These are phyloP conservation scores for Ustilago loliicola DNA, from an alignment of 1,284 basidiomycete genomes.

Conservation along the genomic window DNA sequence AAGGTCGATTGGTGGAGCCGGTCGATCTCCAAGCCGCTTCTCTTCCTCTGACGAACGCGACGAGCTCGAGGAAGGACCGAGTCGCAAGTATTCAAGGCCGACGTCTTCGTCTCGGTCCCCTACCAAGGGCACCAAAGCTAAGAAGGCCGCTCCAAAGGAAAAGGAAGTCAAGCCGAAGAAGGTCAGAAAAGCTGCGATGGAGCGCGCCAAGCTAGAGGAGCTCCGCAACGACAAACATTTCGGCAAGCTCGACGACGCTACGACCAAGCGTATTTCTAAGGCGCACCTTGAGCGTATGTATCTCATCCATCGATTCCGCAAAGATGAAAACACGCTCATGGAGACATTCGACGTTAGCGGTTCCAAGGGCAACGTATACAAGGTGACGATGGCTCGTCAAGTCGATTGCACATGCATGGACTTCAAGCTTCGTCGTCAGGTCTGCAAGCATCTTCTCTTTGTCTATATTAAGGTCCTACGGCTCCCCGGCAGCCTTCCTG, in stretches of 20 bases:
- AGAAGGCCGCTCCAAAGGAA: constrained; percentile 8
- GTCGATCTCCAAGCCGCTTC: constrained; percentile 8
- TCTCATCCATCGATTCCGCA: constrained; percentile 39
- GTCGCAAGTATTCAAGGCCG: constrained; percentile 29
- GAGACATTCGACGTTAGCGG: constrained; percentile 47
- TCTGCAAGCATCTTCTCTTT: constrained; percentile 49
- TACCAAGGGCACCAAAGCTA: neutral
- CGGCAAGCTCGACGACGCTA: constrained; percentile 24
- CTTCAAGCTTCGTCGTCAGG: constrained; percentile 21
- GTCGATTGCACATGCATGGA: constrained; percentile 43
- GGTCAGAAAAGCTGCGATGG: constrained; percentile 17
- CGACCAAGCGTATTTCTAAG: constrained; percentile 39
- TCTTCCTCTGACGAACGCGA: constrained; percentile 14
- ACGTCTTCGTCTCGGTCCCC: constrained; percentile 3
- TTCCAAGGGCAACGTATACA: constrained; percentile 48
- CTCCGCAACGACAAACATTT: constrained; percentile 34
- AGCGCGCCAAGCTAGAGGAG: constrained; percentile 35
- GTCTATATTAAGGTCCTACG: constrained; percentile 50
- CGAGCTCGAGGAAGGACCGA: constrained; percentile 36
- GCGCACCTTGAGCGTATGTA: constrained; percentile 36
- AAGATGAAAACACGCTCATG: neutral
- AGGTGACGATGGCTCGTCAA: constrained; percentile 22
- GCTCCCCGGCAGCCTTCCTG: constrained; percentile 28
- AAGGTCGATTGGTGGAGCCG: constrained; percentile 10
- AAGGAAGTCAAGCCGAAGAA: constrained; percentile 37